Percentiles rank a stretch among this genome's conserved stretches.
phyloP scores from a whole-genome alignment of 306 rosid species.

The Sphenostylis stenocarpa region DNA sequence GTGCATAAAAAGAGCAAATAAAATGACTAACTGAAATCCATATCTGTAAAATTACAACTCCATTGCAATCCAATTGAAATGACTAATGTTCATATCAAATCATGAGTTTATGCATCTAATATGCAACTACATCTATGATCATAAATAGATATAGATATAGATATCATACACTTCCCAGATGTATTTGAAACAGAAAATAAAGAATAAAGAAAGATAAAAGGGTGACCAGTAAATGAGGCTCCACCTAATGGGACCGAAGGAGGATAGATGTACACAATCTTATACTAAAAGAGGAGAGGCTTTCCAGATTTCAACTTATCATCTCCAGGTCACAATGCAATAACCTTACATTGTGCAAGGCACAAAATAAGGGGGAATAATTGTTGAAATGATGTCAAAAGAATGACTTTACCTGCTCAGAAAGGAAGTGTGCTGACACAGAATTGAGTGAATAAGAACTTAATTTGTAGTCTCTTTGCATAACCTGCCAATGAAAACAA shows the following conservation, averaged over 20 bases:
- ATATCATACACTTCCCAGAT: slow-evolving; percentile 6
- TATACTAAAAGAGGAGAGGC: neutral
- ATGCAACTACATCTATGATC: slow-evolving; percentile 7
- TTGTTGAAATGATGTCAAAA: slow-evolving; percentile 30
- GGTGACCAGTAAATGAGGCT: neutral
- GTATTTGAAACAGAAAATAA: slow-evolving; percentile 19
- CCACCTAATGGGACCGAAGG: neutral
- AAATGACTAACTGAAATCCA: slow-evolving; percentile 7
- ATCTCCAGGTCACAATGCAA: neutral
- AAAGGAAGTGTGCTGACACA: slow-evolving; percentile 94
- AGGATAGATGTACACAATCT: neutral
- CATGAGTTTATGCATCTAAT: slow-evolving; percentile 8
- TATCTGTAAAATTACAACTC: slow-evolving; percentile 11
- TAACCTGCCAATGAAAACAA: slow-evolving; percentile 49
- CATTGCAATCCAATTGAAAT: neutral
- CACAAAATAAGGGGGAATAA: neutral
- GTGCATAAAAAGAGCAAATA: slow-evolving; percentile 7
- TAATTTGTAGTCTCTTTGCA: slow-evolving; percentile 93
- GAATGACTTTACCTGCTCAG: slow-evolving; percentile 74
- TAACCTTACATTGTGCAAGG: no score
- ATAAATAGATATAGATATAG: no score
- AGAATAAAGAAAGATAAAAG: neutral
- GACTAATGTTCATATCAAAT: neutral
- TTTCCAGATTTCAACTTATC: neutral
- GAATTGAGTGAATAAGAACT: slow-evolving; percentile 97